A percentile compares a stretch with the other conserved stretches of the same genome.
Evolutionary conservation across 805 yeast species (phyloP).

Genomic region (Dipodascus geniculatus): DNA sequence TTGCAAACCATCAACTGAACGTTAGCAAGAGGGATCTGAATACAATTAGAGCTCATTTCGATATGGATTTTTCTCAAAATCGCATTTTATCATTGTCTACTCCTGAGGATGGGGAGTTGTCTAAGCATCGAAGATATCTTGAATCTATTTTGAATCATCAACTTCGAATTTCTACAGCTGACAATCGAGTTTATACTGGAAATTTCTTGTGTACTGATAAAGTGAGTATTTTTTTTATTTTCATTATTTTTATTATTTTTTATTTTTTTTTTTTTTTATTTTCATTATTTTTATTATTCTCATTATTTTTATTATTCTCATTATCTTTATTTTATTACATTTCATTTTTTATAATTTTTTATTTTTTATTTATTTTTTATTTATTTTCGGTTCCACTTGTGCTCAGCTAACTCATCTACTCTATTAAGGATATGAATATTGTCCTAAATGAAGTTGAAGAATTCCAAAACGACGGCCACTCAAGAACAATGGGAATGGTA

Average conservation of each 20-base stretch:
- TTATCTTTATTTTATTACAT: too few relatives aligned
- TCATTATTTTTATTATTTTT: too few relatives aligned
- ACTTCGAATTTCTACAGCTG: background rate
- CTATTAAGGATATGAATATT: background rate
- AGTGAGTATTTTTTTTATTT: background rate
- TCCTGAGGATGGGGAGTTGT: background rate
- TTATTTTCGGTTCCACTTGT: background rate
- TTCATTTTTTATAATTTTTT: too few relatives aligned
- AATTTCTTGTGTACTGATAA: background rate
- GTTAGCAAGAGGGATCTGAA: too few relatives aligned
- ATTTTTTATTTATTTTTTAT: too few relatives aligned
- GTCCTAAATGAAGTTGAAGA: background rate
- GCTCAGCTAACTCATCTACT: background rate
- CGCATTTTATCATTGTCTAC: background rate
- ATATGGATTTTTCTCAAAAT: conserved; percentile 1
- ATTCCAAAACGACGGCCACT: background rate
- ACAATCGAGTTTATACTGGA: conserved; percentile 1
- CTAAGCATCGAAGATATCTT: background rate
- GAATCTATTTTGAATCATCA: background rate
- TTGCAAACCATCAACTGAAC: too few relatives aligned
- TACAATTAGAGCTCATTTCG: too few relatives aligned
- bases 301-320: too few relatives aligned
- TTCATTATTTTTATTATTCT: background rate
- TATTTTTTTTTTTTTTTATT: too few relatives aligned
- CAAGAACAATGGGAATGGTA: background rate